Conservation (phyloP, 2,329 filamentous ascomycete genomes). For the Didymella glomerata region DNA sequence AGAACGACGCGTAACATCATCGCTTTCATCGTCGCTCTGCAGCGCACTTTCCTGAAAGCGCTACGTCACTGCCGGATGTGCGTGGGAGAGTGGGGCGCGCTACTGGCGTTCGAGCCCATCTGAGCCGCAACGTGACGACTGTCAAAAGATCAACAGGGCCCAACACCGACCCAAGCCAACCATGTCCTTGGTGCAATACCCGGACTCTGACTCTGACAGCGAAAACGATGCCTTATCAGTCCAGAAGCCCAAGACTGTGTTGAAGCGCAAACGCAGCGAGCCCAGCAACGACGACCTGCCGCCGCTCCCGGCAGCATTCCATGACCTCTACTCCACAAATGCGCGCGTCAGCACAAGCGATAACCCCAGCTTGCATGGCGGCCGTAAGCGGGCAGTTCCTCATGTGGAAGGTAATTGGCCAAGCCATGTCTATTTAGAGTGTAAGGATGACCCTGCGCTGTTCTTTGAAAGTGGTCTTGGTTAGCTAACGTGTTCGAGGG, state of each 20-base stretch:
- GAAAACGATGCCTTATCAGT: constrained; percentile 43
- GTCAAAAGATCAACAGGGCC: constrained; percentile 22
- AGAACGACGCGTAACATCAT: constrained; percentile 44
- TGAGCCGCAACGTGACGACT: constrained; percentile 31
- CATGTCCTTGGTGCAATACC: constrained; percentile 47
- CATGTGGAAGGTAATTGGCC: constrained; percentile 93
- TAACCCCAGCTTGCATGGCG: constrained; percentile 84
- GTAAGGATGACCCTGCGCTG: constrained; percentile 62
- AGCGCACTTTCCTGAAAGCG: constrained; percentile 25
- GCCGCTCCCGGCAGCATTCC: constrained; percentile 81
- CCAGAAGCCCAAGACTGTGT: constrained; percentile 19
- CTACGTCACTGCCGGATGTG: constrained; percentile 42
- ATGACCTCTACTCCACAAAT: constrained; percentile 87
- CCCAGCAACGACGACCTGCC: constrained; percentile 60
- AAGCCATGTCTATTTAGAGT: constrained; percentile 90
- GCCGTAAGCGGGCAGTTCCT: constrained; percentile 80
- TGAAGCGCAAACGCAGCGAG: constrained; percentile 47
- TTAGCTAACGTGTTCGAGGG: constrained; percentile 49
- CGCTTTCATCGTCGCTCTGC: constrained; percentile 32
- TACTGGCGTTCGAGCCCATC: constrained; percentile 12
- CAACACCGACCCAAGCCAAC: constrained; percentile 29
- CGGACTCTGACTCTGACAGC: constrained; percentile 66
- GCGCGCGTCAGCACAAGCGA: constrained; percentile 80
- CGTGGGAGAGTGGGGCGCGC: constrained; percentile 32
- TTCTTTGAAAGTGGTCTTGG: constrained; percentile 23